Base-by-base conservation (phyloP, 352 stramenopile species). In the Globisporangium abappressorium region DNA sequence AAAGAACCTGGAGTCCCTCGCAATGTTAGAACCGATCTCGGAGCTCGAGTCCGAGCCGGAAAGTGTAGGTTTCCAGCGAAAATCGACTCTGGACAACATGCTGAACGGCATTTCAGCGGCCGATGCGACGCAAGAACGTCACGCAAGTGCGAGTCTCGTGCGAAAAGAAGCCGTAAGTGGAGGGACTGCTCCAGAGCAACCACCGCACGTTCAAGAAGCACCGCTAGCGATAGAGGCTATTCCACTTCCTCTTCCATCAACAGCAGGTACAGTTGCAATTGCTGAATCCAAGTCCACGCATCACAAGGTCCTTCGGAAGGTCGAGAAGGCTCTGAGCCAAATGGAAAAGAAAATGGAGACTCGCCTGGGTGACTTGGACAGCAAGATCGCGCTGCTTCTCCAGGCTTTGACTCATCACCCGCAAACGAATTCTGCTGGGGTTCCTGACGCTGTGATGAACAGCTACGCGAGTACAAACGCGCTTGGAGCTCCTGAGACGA, bases 321-420 rank as follows among this genome's bases (percentile, higher is more conserved):
- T 65, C 4, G 54, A 69, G n/a, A 69, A 63, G 38, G 72, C 75
- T 1, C 30, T 76, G 38, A 54, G 78, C 41, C 64, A 76, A 26
- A 49, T 84, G 41, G 71, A 81, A 57, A 72, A 75, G 28, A 80
- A 67, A 20, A 66, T 81, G 70, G 70, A 81, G 43, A 53, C 47
- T 1, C 69, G 68, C 28, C 70, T 81, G 64, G 55, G 60, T 33
- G 47, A 65, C 9, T 33, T 81, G 22, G 76, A 76, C 38, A 11
- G 57, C 57, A 81, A 81, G 55, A 69, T 80, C 22, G 67, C 75
- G 61, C 64, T 76, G 47, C 71, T 83, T 51, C 46, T 83, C 51
- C 47, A 33, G 28, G 11, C 36, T 20, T 28, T 33, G 30, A 33
- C 30, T 33, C 30, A 33, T 33, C 30, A 33, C 5, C 30, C 30